Base-by-base conservation (phyloP, 345 rosid species). In the Brassica cretica region DNA sequence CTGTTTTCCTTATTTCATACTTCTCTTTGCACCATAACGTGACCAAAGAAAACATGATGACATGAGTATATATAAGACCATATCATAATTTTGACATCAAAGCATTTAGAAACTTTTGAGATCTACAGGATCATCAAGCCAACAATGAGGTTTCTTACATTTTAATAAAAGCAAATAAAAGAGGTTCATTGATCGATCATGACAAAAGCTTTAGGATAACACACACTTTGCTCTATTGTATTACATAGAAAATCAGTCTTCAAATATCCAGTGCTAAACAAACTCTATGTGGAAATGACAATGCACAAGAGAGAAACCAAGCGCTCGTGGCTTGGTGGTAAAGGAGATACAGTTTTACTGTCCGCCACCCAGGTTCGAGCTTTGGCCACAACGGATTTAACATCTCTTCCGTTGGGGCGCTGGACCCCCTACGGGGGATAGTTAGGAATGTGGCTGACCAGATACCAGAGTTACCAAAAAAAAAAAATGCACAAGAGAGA, bases 161-260 rank as follows among this genome's bases (percentile, higher is more conserved):
- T 72, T 27, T 25, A 32, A 27, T 8, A 66, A 27, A 12, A 44
- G 6, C 19, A 59, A 66, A 66, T 58, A 56, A 66, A 35, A 32
- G 59, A 68, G 64, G 37, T 67, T 32, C 70, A 66, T 11, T 66
- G 77, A 59, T 59, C 33, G 0, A 6, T 35, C 11, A 72, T 6
- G 64, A 59, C 61, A 59, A 66, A 56, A 66, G 27, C 35, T 55
- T 51, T 71, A 44, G n/a, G 71, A 60, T 61, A 78, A 69, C 53
- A 66, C 18, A 78, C 63, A 58, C 3, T 19, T 58, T 46, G 53
- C 56, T 78, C 12, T 16, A 65, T 10, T 39, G 63, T 64, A 44
- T 56, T 55, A 71, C 76, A 72, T 59, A 44, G 68, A 59, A 24
- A 46, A 72, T 72, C 62, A 66, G 67, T 72, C 39, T 72, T 39